A percentile compares a stretch with the other conserved stretches of the same genome.
These are phyloP conservation scores for Colletotrichum endophyticum DNA, from an alignment of 2,329 filamentous ascomycete genomes.

Conservation along the genomic window DNA sequence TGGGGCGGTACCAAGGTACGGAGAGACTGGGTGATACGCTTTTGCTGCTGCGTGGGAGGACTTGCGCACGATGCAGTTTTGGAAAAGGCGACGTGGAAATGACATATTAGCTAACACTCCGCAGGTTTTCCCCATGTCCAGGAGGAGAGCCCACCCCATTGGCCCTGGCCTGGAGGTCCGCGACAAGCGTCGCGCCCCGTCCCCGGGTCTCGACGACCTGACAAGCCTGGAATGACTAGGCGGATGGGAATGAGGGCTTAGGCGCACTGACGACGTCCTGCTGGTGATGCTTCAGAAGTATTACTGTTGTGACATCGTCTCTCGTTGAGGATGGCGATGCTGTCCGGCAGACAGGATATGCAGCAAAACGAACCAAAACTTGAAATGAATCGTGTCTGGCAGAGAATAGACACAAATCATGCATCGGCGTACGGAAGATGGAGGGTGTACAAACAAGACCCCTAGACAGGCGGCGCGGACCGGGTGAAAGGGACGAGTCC, in stretches of 20 bases:
- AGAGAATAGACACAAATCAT: not conserved
- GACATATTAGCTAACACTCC: not conserved
- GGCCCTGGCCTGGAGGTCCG: constrained; percentile 85
- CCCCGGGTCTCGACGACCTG: constrained; percentile 67
- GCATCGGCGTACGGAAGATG: constrained; percentile 1
- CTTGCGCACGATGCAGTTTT: not conserved
- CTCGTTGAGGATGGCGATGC: not conserved
- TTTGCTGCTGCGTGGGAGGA: not conserved
- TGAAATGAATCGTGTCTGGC: not conserved
- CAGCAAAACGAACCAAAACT: not conserved
- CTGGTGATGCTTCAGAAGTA: not conserved
- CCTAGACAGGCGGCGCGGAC: not conserved
- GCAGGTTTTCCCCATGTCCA: constrained; percentile 62
- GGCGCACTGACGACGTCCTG: not conserved
- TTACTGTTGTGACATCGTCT: not conserved
- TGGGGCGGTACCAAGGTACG: constrained; percentile 94
- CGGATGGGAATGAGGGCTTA: constrained; percentile 8
- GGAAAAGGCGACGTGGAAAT: not conserved
- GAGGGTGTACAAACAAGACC: not conserved
- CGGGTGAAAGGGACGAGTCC: not conserved
- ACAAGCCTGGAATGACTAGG: constrained; percentile 67
- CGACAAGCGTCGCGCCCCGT: constrained; percentile 65
- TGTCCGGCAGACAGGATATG: not conserved
- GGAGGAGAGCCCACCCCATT: constrained; percentile 69
- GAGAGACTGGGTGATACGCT: not conserved